These are phyloP conservation scores for Cryphonectria carpinicola DNA, from an alignment of 2,329 filamentous ascomycete genomes.

Conservation along the genomic window DNA sequence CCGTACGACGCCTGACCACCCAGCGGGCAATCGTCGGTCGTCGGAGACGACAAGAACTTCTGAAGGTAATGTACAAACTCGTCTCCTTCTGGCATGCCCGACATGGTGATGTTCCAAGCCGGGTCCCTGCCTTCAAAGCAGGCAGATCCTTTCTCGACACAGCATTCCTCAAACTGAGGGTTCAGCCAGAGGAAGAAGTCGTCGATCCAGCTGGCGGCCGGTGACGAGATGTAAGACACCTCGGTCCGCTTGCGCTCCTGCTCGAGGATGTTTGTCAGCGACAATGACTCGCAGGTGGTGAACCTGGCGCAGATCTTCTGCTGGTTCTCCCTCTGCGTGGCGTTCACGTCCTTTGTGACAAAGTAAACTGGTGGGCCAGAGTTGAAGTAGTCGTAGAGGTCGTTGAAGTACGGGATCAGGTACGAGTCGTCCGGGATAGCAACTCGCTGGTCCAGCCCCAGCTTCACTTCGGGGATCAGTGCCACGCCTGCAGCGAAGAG, in stretches of 20 bases:
- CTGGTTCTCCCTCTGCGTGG: slow-evolving; percentile 75
- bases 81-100: slow-evolving; percentile 89
- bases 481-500: slow-evolving; percentile 85
- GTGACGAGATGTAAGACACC: slow-evolving; percentile 84
- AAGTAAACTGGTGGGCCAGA: slow-evolving; percentile 96
- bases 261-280: slow-evolving; percentile 87
- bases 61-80: slow-evolving; percentile 88
- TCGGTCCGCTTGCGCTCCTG: slow-evolving; percentile 90
- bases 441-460: slow-evolving; percentile 92
- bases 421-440: slow-evolving; percentile 94
- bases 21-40: slow-evolving; percentile 81
- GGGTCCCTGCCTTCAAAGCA: slow-evolving; percentile 82
- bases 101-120: slow-evolving; percentile 85
- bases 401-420: slow-evolving; percentile 94
- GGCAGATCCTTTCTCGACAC: slow-evolving; percentile 68
- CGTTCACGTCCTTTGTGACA: slow-evolving; percentile 80
- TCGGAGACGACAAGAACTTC: slow-evolving; percentile 81
- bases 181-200: slow-evolving; percentile 98
- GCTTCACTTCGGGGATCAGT: slow-evolving; percentile 79
- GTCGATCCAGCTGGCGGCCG: slow-evolving; percentile 93
- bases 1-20: slow-evolving; percentile 88
- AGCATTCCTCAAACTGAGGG: slow-evolving; percentile 75
- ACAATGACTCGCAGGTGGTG: slow-evolving; percentile 82
- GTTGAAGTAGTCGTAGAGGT: slow-evolving; percentile 90
- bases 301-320: slow-evolving; percentile 89